Conservation (phyloP, 345 rosid species). For the Leavenworthia alabamica region DNA sequence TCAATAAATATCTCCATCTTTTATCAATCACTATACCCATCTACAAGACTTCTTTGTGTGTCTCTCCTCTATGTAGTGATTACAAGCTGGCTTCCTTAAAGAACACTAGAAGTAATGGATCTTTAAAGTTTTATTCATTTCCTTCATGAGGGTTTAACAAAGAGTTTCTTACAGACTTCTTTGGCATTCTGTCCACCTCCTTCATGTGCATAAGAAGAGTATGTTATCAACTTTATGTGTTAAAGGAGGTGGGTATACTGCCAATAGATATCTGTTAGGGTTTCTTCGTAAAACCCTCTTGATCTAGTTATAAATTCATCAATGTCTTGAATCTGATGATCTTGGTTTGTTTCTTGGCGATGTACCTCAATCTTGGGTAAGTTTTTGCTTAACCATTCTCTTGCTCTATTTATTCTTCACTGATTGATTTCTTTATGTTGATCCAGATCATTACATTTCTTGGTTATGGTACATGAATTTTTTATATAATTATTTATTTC, state of each 20-base stretch:
- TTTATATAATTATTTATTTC: not conserved
- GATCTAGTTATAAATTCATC: slow-evolving; percentile 2
- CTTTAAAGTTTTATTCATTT: slow-evolving; percentile 7
- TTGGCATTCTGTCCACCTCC: slow-evolving; percentile 96
- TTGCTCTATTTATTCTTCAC: not conserved
- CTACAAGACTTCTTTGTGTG: not conserved
- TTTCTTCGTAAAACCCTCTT: slow-evolving; percentile 75
- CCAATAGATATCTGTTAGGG: slow-evolving; percentile 73
- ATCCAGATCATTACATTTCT: not conserved
- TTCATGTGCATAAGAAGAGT: not conserved
- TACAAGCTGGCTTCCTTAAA: not conserved
- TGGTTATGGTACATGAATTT: not conserved
- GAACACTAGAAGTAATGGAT: not conserved
- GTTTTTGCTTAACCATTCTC: not conserved
- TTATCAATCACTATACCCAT: not conserved
- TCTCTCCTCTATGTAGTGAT: not conserved
- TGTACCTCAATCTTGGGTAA: not conserved
- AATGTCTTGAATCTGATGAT: not conserved
- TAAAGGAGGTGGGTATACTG: slow-evolving; percentile 84
- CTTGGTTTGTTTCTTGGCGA: slow-evolving; percentile 4
- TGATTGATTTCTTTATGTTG: not conserved
- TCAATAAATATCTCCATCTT: slow-evolving; percentile 21
- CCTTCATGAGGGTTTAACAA: slow-evolving; percentile 71
- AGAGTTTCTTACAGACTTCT: slow-evolving; percentile 65
- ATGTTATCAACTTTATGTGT: not conserved